phyloP scores from a whole-genome alignment of 495 filamentous ascomycete genomes.

The Amphirosellinia nigrospora region DNA sequence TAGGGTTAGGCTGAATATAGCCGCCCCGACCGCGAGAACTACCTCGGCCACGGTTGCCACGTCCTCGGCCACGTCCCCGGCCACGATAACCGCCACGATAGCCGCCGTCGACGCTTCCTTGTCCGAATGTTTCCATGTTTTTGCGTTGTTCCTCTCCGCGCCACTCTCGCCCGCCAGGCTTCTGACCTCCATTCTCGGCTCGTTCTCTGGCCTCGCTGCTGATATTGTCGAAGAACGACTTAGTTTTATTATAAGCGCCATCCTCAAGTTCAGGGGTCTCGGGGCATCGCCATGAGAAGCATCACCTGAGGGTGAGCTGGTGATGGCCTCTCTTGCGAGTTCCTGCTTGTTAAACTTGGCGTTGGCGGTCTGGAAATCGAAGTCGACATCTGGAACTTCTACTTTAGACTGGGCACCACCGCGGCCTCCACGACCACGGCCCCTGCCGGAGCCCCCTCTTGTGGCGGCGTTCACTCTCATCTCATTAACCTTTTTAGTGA shows the following conservation, averaged over 20 bases:
- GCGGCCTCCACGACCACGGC: slow-evolving; percentile 61
- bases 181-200: slow-evolving; percentile 69
- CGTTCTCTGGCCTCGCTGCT: slow-evolving; percentile 90
- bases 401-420: slow-evolving; percentile 70
- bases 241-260: slow-evolving; percentile 78
- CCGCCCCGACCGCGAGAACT: slow-evolving; percentile 50
- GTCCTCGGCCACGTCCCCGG: slow-evolving; percentile 70
- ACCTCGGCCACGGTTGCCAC: slow-evolving; percentile 53
- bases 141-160: slow-evolving; percentile 89
- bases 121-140: slow-evolving; percentile 99
- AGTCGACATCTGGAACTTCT: slow-evolving; percentile 87
- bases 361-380: slow-evolving; percentile 91
- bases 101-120: slow-evolving; percentile 88
- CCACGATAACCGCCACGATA: slow-evolving; percentile 76
- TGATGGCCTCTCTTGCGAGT: slow-evolving; percentile 87
- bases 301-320: slow-evolving; percentile 72
- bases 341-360: slow-evolving; percentile 99
- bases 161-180: slow-evolving; percentile 86
- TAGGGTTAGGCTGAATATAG: slow-evolving; percentile 27
- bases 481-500: slow-evolving; percentile 85
- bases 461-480: slow-evolving; percentile 71
- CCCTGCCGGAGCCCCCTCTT: slow-evolving; percentile 47
- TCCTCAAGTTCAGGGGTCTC: slow-evolving; percentile 44
- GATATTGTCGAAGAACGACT: slow-evolving; percentile 97
- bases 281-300: slow-evolving; percentile 45